Conservation (phyloP, 2,329 filamentous ascomycete genomes). For the Aureobasidium sp. region DNA sequence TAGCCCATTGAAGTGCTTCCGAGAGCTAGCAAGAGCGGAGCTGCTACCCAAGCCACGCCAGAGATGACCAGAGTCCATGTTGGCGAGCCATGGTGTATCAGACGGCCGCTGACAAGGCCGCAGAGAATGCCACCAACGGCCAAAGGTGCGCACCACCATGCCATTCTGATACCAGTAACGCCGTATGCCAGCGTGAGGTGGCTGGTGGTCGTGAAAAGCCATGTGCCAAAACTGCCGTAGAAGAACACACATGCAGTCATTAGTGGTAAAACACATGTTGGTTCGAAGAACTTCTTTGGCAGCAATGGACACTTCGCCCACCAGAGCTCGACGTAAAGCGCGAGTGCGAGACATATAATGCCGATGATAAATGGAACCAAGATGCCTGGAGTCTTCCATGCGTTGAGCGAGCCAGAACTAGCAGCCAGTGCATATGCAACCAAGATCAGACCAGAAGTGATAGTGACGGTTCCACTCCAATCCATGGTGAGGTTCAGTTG, state of each 20-base stretch:
- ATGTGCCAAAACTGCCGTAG: constrained; percentile 25
- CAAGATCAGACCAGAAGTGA: constrained; percentile 27
- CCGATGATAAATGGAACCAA: constrained; percentile 24
- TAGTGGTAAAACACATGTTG: constrained; percentile 24
- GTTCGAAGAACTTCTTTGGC: constrained; percentile 28
- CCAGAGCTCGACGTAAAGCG: constrained; percentile 28
- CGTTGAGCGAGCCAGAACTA: constrained; percentile 20
- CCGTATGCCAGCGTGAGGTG: neutral
- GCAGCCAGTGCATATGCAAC: constrained; percentile 27
- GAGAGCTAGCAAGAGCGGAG: constrained; percentile 27
- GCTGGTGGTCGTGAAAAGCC: constrained; percentile 26
- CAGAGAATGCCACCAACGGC: constrained; percentile 26
- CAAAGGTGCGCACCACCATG: constrained; percentile 27
- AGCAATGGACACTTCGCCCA: constrained; percentile 24
- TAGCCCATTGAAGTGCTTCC: constrained; percentile 24
- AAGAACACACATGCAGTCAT: constrained; percentile 27
- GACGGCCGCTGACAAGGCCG: constrained; percentile 21
- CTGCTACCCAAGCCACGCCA: constrained; percentile 26
- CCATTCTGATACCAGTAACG: constrained; percentile 22
- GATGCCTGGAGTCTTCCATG: constrained; percentile 22
- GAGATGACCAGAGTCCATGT: constrained; percentile 24
- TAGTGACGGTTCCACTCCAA: constrained; percentile 26
- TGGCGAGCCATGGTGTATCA: constrained; percentile 25
- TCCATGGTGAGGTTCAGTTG: constrained; percentile 28
- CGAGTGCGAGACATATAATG: constrained; percentile 18